A percentile compares a stretch with the other conserved stretches of the same genome.
Conservation (phyloP, 2,329 filamentous ascomycete genomes). For the Trichophyton simii region DNA sequence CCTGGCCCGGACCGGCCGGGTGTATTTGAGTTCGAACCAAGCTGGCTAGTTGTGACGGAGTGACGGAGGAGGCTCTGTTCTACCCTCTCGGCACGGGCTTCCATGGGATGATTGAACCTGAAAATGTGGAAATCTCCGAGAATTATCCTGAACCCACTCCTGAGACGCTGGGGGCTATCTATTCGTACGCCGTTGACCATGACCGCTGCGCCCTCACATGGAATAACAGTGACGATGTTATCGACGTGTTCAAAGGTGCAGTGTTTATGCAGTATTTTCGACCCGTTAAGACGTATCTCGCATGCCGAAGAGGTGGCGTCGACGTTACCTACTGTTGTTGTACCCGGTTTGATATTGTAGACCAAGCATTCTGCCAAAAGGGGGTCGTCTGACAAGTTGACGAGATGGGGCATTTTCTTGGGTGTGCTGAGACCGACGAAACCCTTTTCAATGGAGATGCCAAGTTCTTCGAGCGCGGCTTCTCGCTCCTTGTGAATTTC, state of each 20-base stretch:
- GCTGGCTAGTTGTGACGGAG: slow-evolving; percentile 53
- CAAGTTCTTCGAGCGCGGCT: slow-evolving; percentile 84
- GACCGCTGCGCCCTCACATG: slow-evolving; percentile 80
- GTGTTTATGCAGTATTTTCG: slow-evolving; percentile 81
- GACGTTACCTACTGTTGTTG: slow-evolving; percentile 86
- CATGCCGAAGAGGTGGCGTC: slow-evolving; percentile 63
- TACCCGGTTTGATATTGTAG: slow-evolving; percentile 94
- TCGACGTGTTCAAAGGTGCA: slow-evolving; percentile 90
- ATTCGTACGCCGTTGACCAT: slow-evolving; percentile 96
- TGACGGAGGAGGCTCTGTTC: slow-evolving; percentile 80
- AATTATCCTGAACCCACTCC: slow-evolving; percentile 89
- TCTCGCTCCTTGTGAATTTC: slow-evolving; percentile 96
- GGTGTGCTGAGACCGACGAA: slow-evolving; percentile 91
- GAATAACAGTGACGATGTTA: slow-evolving; percentile 81
- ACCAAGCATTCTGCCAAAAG: slow-evolving; percentile 90
- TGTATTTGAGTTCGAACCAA: slow-evolving; percentile 54
- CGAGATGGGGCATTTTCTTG: slow-evolving; percentile 98
- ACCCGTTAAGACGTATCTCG: slow-evolving; percentile 88
- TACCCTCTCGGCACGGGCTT: slow-evolving; percentile 81
- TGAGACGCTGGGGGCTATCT: slow-evolving; percentile 68
- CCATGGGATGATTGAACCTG: slow-evolving; percentile 93
- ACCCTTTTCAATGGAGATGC: slow-evolving; percentile 97
- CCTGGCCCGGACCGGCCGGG: slow-evolving; percentile 41
- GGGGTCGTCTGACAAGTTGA: slow-evolving; percentile 92
- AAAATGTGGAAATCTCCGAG: slow-evolving; percentile 95